A percentile compares a stretch with the other conserved stretches of the same genome.
phyloP scores from a whole-genome alignment of 2,329 filamentous ascomycete genomes.

The Trichocomaceae sp. region DNA sequence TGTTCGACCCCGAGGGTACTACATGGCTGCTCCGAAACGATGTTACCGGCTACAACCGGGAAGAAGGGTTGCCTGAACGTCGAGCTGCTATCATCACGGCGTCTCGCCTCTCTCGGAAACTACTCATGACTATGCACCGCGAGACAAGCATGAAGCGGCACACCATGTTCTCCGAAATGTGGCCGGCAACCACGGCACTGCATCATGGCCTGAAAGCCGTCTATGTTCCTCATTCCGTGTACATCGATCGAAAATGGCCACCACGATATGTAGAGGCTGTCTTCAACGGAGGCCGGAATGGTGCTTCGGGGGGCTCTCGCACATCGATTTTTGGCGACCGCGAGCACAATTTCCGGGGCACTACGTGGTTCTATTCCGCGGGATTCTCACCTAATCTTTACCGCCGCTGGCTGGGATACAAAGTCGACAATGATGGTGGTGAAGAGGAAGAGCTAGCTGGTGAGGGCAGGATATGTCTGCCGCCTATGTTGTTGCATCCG shows the following conservation, averaged over 20 bases:
- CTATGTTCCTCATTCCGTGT: constrained; percentile 82
- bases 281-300: constrained; percentile 73
- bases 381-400: constrained; percentile 77
- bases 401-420: constrained; percentile 76
- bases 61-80: constrained; percentile 57
- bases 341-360: constrained; percentile 80
- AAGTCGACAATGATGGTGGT: constrained; percentile 70
- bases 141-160: constrained; percentile 80
- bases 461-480: constrained; percentile 83
- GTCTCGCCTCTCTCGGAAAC: constrained; percentile 70
- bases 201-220: constrained; percentile 93
- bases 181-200: constrained; percentile 77
- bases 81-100: constrained; percentile 85
- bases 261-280: constrained; percentile 66
- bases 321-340: constrained; percentile 72
- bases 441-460: constrained; percentile 67
- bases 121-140: constrained; percentile 81
- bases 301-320: constrained; percentile 64
- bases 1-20: constrained; percentile 84
- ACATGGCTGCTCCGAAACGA: constrained; percentile 77
- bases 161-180: constrained; percentile 95
- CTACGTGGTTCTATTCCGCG: constrained; percentile 88
- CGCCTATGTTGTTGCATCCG: constrained; percentile 82
- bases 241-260: constrained; percentile 81
- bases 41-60: constrained; percentile 74